A percentile compares a stretch with the other conserved stretches of the same genome.
Conservation (phyloP, 495 filamentous ascomycete genomes). For the Neurospora cerealis region DNA sequence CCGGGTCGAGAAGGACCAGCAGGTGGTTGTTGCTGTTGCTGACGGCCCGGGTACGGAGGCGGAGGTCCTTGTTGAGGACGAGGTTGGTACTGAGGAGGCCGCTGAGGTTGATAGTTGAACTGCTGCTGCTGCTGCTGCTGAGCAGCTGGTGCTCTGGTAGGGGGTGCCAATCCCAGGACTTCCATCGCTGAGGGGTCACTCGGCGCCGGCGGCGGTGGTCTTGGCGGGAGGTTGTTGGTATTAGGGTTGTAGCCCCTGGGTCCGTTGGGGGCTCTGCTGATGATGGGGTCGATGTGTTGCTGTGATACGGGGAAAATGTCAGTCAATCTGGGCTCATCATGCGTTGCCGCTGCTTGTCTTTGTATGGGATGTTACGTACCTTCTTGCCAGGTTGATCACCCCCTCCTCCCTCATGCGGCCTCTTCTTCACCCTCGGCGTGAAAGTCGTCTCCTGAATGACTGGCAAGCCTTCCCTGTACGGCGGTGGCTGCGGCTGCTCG, state of each 20-base stretch:
- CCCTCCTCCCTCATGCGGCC: slow-evolving; percentile 12
- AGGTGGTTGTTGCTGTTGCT: slow-evolving; percentile 2
- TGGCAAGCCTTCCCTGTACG: slow-evolving; percentile 10
- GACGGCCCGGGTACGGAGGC: slow-evolving; percentile 4
- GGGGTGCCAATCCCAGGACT: slow-evolving; percentile 20
- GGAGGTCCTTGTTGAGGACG: slow-evolving; percentile 6
- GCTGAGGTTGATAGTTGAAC: not conserved
- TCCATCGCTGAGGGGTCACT: slow-evolving; percentile 22
- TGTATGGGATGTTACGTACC: slow-evolving; percentile 4
- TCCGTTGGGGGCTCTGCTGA: slow-evolving; percentile 6
- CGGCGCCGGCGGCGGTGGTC: slow-evolving; percentile 3
- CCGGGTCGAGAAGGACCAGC: not conserved
- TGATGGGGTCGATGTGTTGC: not conserved
- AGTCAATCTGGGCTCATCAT: not conserved
- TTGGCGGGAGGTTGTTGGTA: not conserved
- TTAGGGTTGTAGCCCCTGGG: not conserved
- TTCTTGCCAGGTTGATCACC: slow-evolving; percentile 16
- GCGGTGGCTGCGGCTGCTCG: slow-evolving; percentile 8
- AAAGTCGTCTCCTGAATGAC: slow-evolving; percentile 13
- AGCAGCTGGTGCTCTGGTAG: not conserved
- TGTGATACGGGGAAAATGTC: not conserved
- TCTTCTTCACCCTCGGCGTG: slow-evolving; percentile 17
- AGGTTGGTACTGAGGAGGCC: not conserved
- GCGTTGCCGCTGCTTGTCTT: not conserved
- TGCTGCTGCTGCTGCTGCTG: not conserved